Evolutionary conservation across 208 protist species (phyloP).

Genomic region (Leptomonas seymouri): DNA sequence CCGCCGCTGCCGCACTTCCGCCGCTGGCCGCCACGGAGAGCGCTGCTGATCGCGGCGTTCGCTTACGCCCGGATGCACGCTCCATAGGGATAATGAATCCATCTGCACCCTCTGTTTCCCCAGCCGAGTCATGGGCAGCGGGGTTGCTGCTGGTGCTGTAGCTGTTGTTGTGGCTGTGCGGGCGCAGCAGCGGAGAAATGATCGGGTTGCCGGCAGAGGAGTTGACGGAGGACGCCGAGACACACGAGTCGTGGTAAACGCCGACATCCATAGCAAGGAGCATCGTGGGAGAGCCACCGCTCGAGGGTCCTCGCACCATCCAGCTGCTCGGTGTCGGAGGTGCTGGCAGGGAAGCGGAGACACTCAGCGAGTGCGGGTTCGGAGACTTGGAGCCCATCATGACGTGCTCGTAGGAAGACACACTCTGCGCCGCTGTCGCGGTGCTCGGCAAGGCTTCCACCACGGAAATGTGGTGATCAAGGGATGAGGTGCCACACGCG

Average conservation of each 20-base stretch:
- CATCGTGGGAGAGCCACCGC: neutral
- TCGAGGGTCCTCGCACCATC: slow-evolving; percentile 7
- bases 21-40: neutral
- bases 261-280: neutral
- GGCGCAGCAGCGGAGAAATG: slow-evolving; percentile 14
- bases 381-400: slow-evolving; percentile 10
- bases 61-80: slow-evolving; percentile 12
- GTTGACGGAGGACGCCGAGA: slow-evolving; percentile 13
- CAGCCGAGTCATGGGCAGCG: neutral
- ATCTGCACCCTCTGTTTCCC: neutral
- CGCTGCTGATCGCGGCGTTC: slow-evolving; percentile 8
- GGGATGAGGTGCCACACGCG: neutral
- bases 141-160: slow-evolving; percentile 4
- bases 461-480: neutral
- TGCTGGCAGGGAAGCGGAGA: neutral
- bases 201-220: slow-evolving; percentile 15
- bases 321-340: slow-evolving; percentile 21
- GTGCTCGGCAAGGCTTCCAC: neutral
- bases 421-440: neutral
- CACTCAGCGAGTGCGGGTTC: neutral
- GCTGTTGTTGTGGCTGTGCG: neutral
- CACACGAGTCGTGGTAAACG: neutral
- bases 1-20: neutral
- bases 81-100: slow-evolving; percentile 8
- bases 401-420: slow-evolving; percentile 6